These are phyloP conservation scores for Diutina neorugosa DNA, from an alignment of 1,139 yeast genomes.

Conservation along the genomic window DNA sequence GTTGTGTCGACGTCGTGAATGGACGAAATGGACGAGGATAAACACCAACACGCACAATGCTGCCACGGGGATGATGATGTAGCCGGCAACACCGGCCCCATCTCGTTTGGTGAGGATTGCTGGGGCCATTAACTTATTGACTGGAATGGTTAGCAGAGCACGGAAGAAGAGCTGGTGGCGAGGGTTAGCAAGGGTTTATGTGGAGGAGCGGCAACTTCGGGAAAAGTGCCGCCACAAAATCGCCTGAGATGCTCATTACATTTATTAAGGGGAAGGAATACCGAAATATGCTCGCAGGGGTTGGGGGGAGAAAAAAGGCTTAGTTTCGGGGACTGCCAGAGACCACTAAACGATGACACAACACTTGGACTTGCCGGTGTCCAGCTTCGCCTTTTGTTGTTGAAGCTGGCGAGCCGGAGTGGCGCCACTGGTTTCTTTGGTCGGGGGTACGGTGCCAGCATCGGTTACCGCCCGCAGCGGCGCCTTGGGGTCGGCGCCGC, in stretches of 20 bases:
- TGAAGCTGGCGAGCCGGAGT: constrained; percentile 5
- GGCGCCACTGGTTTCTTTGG: constrained; percentile 5
- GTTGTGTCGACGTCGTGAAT: neutral
- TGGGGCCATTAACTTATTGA: neutral
- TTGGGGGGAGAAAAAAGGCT: neutral
- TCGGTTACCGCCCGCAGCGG: constrained; percentile 4
- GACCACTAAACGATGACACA: constrained; percentile 8
- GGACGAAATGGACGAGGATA: neutral
- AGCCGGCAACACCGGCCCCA: neutral
- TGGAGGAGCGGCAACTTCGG: neutral
- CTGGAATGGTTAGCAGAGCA: no score
- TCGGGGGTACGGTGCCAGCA: constrained; percentile 5
- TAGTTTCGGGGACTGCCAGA: neutral
- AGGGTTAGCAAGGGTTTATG: neutral
- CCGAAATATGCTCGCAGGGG: neutral
- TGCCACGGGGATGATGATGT: neutral
- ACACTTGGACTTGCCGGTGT: constrained; percentile 8
- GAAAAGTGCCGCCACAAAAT: neutral
- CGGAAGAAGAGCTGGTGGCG: neutral
- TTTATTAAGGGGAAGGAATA: neutral
- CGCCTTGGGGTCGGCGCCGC: constrained; percentile 4
- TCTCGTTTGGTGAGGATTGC: neutral
- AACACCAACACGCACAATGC: neutral
- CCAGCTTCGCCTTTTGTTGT: constrained; percentile 6
- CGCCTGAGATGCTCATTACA: neutral